Evolutionary conservation across 2,329 filamentous ascomycete species (phyloP).

Genomic region (Simplicillium sp.): DNA sequence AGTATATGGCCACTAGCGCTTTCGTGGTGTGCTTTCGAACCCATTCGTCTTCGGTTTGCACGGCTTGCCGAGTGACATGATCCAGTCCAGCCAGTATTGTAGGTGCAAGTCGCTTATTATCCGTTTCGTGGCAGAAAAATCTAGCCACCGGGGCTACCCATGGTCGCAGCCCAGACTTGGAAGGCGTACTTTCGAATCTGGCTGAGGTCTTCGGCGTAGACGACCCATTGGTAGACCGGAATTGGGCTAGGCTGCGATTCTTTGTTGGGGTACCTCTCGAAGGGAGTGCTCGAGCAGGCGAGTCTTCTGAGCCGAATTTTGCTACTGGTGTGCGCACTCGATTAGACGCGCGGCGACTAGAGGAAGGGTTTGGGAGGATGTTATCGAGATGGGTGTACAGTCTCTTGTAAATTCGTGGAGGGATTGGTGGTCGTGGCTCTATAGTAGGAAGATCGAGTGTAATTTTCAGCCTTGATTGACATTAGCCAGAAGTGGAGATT

Average conservation of each 20-base stretch:
- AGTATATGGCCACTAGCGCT: constrained; percentile 50
- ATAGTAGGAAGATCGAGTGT: constrained; percentile 68
- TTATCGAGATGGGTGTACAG: constrained; percentile 73
- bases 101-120: constrained; percentile 52
- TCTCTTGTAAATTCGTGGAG: constrained; percentile 73
- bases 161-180: constrained; percentile 34
- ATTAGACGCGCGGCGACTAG: constrained; percentile 17
- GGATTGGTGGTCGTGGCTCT: constrained; percentile 65
- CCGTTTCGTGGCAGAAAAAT: constrained; percentile 49
- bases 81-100: constrained; percentile 69
- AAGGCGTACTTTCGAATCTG: constrained; percentile 23
- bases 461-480: constrained; percentile 57
- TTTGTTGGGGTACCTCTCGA: constrained; percentile 37
- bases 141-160: constrained; percentile 66
- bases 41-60: constrained; percentile 37
- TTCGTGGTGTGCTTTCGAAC: constrained; percentile 37
- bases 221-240: constrained; percentile 24
- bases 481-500: not conserved
- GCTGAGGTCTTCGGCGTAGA: constrained; percentile 15
- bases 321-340: constrained; percentile 23
- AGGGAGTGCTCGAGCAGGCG: constrained; percentile 21
- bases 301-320: constrained; percentile 17
- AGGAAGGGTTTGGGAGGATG: constrained; percentile 44
- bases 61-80: constrained; percentile 37
- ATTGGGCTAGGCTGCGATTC: constrained; percentile 31